phyloP scores from a whole-genome alignment of 2,329 filamentous ascomycete genomes.

The Aspergillus arachidicola region DNA sequence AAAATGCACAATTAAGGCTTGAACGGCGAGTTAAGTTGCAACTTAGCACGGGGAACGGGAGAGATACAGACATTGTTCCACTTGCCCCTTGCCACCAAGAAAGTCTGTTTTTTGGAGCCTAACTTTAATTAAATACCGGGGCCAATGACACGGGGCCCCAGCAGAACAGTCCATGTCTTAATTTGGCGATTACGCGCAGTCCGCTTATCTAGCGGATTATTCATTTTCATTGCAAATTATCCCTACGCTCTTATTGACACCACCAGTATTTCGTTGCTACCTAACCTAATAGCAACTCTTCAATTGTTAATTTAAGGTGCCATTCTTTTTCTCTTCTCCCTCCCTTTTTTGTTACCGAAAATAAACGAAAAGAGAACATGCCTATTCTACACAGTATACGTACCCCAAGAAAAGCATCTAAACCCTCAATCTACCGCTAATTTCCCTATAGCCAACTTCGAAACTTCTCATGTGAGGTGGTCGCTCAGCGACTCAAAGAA shows the following conservation, averaged over 20 bases:
- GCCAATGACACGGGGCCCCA: constrained; percentile 1
- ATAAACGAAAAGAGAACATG: background rate
- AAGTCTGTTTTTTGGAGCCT: background rate
- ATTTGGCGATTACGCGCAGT: background rate
- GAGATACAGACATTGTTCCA: background rate
- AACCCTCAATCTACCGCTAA: background rate
- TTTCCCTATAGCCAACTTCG: too few relatives aligned
- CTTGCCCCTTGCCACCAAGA: background rate
- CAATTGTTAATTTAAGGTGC: background rate
- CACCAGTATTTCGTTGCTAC: background rate
- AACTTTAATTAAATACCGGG: background rate
- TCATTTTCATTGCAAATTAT: background rate
- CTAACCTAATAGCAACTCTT: background rate
- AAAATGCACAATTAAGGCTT: background rate
- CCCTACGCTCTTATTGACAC: background rate
- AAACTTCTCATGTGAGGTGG: too few relatives aligned
- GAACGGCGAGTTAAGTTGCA: background rate
- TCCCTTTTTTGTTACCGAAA: background rate
- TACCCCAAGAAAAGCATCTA: background rate
- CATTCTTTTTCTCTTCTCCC: background rate
- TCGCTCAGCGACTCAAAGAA: background rate
- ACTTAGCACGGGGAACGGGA: background rate
- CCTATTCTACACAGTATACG: background rate
- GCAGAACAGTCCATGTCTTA: background rate
- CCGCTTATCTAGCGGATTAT: background rate